Base-by-base conservation (phyloP, 345 rosid genomes). In the Bruguiera gymnorhiza region DNA sequence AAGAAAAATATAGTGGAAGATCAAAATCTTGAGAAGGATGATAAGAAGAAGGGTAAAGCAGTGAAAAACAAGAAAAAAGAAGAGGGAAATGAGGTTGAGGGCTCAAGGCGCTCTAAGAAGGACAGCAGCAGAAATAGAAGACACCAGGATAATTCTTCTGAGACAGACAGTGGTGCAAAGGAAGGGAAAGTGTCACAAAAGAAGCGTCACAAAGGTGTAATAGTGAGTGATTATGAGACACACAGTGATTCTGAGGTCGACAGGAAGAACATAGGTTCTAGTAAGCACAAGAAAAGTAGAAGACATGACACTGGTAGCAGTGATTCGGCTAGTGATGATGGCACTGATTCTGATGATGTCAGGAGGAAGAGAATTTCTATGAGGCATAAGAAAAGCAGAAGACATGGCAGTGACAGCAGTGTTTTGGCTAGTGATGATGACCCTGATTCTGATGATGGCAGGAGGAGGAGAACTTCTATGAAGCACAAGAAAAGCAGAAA, bases 91-190 rank as follows among this genome's bases (percentile, higher is more conserved):
- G 80, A 64, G 60, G 6, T 51, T 32, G 85, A 70, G 32, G 75
- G 69, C 60, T 46, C 65, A 31, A 77, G 77, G 69, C 83, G 31
- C 43, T 67, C 32, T 60, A 73, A 72, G 81, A 86, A 77, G 73
- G 73, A 74, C 57, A 78, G 51, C 59, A 72, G 71, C 43, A 79
- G 63, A 58, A 80, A 70, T 75, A 84, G 82, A 80, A 80, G 79
- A 68, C 84, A 68, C 43, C 51, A 1, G 51, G 77, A 55, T 74
- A 85, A 86, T 57, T 80, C 85, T 52, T 85, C 90, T 20, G 96
- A 87, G 60, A 74, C 84, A 4, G 86, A 74, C 63, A 72, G 60
- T 72, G 82, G 80, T 63, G 61, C 53, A 57, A 75, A 80, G 71
- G 75, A 70, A 27, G 73, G 60, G 27, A 79, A 80, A 78, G 73